A percentile compares a stretch with the other conserved stretches of the same genome.
phyloP scores from a whole-genome alignment of 2,329 filamentous ascomycete genomes.

The Fusarium dimerum region DNA sequence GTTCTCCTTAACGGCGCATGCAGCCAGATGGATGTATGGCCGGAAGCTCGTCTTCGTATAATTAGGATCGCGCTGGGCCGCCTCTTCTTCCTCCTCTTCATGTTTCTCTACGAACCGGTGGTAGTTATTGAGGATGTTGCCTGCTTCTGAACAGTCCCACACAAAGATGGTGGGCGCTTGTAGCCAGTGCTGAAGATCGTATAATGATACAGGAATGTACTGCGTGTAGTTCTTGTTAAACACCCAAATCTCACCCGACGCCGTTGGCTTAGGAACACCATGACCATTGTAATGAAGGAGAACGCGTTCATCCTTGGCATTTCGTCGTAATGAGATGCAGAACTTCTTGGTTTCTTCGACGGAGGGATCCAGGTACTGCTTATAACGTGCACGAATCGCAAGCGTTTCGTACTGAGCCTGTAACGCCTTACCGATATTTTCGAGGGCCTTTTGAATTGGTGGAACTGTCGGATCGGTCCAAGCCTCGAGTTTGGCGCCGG shows the following conservation, averaged over 20 bases:
- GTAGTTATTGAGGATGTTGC: constrained; percentile 94
- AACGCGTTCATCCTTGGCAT: constrained; percentile 93
- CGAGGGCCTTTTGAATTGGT: constrained; percentile 80
- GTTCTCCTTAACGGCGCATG: constrained; percentile 87
- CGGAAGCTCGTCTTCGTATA: constrained; percentile 75
- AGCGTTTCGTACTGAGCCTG: constrained; percentile 96
- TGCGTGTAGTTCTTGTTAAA: constrained; percentile 99
- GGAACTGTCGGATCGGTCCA: constrained; percentile 91
- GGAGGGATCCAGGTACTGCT: constrained; percentile 93
- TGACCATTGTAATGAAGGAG: constrained; percentile 99
- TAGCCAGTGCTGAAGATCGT: constrained; percentile 93
- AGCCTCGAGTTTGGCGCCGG: constrained; percentile 90
- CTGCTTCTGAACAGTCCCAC: constrained; percentile 96
- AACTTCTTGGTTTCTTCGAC: constrained; percentile 98
- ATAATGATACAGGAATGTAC: constrained; percentile 95
- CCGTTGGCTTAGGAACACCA: constrained; percentile 92
- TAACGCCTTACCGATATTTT: constrained; percentile 94
- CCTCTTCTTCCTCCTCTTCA: constrained; percentile 81
- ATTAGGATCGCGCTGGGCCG: constrained; percentile 73
- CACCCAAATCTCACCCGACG: constrained; percentile 97
- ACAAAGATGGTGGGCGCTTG: constrained; percentile 95
- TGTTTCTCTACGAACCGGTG: constrained; percentile 94
- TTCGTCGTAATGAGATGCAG: constrained; percentile 83
- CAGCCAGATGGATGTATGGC: constrained; percentile 84
- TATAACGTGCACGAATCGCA: constrained; percentile 93